Evolutionary conservation across 441 rosid species (phyloP).

Genomic region (Corymbia citriodora): DNA sequence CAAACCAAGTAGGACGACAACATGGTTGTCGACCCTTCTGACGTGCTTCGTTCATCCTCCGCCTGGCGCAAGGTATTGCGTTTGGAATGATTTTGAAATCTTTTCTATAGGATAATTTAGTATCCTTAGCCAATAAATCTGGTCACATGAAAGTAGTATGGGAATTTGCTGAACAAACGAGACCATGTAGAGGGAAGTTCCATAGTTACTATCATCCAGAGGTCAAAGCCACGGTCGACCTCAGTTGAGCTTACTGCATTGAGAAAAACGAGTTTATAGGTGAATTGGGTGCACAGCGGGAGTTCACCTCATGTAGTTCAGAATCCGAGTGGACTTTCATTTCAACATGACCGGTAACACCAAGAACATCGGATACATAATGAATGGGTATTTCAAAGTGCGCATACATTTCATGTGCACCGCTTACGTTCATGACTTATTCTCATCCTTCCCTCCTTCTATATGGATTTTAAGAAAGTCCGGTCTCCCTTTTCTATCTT

Average conservation of each 20-base stretch:
- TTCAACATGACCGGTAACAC: not conserved
- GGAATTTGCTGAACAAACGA: not conserved
- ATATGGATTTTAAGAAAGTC: too few species aligned
- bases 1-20: not conserved
- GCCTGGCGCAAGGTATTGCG: not conserved
- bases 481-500: not conserved
- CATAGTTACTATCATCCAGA: not conserved
- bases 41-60: not conserved
- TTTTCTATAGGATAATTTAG: not conserved
- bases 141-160: not conserved
- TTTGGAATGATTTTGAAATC: not conserved
- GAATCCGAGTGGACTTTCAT: not conserved
- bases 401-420: not conserved
- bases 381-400: too few species aligned
- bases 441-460: too few species aligned
- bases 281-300: not conserved
- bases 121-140: not conserved
- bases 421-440: too few species aligned
- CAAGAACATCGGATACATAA: too few species aligned
- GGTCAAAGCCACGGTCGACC: not conserved
- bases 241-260: not conserved
- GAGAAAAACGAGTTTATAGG: not conserved
- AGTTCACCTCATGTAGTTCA: not conserved
- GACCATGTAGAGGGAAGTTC: not conserved
- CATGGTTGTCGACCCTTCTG: not conserved